Evolutionary conservation across 768 basidiomycete species (phyloP).

Genomic region (Termitomyces sp.): DNA sequence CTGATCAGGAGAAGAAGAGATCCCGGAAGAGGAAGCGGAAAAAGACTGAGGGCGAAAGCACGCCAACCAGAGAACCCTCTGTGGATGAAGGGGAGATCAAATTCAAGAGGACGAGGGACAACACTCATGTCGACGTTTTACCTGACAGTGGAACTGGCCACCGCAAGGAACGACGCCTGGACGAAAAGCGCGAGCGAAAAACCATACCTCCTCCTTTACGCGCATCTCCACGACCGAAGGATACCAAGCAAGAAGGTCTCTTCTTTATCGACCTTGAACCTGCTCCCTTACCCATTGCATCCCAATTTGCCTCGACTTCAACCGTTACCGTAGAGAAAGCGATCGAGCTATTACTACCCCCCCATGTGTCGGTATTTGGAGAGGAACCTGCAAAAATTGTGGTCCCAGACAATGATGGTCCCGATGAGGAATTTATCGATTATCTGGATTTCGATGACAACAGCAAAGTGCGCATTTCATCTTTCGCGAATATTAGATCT

Average conservation of each 20-base stretch:
- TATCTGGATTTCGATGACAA: constrained; percentile 71
- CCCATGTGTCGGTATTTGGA: constrained; percentile 61
- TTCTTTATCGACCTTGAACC: constrained; percentile 51
- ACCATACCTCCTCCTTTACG: constrained; percentile 8
- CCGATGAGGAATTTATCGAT: constrained; percentile 66
- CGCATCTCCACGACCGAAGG: constrained; percentile 13
- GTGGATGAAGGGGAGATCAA: constrained; percentile 15
- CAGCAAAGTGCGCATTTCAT: constrained; percentile 34
- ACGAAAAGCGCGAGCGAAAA: constrained; percentile 7
- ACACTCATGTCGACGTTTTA: background rate
- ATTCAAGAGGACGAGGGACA: background rate
- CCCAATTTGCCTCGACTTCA: constrained; percentile 8
- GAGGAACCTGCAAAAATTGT: constrained; percentile 41
- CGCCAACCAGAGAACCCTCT: constrained; percentile 16
- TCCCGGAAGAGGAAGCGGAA: constrained; percentile 20
- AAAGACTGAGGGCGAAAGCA: constrained; percentile 18
- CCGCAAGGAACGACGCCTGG: background rate
- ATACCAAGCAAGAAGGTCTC: constrained; percentile 16
- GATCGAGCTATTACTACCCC: constrained; percentile 48
- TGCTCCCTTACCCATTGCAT: constrained; percentile 24
- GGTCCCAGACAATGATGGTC: constrained; percentile 30
- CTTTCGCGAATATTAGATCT: background rate
- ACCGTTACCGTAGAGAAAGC: constrained; percentile 14
- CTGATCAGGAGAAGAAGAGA: constrained; percentile 12
- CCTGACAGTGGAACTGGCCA: background rate